Percentiles rank a stretch among this genome's conserved stretches.
Conservation (phyloP, 2,329 filamentous ascomycete genomes). For the Colletotrichum sp. region DNA sequence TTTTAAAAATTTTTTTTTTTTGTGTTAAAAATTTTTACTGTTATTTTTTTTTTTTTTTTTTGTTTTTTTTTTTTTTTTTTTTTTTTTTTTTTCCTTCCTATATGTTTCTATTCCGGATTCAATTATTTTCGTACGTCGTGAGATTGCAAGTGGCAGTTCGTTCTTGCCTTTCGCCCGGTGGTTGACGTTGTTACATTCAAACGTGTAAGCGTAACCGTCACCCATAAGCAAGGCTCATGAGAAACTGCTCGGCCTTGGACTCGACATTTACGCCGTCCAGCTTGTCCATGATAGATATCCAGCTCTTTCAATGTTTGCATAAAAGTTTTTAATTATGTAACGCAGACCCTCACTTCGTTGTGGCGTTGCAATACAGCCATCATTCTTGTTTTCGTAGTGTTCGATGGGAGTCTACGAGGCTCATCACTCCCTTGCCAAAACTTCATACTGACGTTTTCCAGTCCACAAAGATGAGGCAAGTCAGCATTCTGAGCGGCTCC, state of each 20-base stretch:
- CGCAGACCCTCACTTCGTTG: background rate
- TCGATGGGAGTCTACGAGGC: background rate
- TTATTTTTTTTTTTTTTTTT: no score
- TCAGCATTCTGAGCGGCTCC: background rate
- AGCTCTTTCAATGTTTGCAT: background rate
- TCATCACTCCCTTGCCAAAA: background rate
- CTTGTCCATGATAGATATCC: background rate
- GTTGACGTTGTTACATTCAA: background rate
- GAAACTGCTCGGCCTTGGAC: background rate
- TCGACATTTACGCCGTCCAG: background rate
- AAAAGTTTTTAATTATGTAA: background rate
- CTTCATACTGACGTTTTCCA: background rate
- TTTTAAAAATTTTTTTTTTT: no score
- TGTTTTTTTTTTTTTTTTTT: no score
- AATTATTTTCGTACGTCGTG: background rate
- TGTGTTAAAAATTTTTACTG: no score
- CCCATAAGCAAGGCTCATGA: background rate
- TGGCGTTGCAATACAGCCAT: background rate
- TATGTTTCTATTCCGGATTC: background rate
- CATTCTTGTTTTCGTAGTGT: background rate
- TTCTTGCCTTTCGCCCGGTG: background rate
- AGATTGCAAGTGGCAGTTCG: background rate
- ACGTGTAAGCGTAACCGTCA: background rate
- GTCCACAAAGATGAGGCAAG: slow-evolving; percentile 6
- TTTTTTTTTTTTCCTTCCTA: background rate